Evolutionary conservation across 768 basidiomycete species (phyloP).

Genomic region (Russula sp.): DNA sequence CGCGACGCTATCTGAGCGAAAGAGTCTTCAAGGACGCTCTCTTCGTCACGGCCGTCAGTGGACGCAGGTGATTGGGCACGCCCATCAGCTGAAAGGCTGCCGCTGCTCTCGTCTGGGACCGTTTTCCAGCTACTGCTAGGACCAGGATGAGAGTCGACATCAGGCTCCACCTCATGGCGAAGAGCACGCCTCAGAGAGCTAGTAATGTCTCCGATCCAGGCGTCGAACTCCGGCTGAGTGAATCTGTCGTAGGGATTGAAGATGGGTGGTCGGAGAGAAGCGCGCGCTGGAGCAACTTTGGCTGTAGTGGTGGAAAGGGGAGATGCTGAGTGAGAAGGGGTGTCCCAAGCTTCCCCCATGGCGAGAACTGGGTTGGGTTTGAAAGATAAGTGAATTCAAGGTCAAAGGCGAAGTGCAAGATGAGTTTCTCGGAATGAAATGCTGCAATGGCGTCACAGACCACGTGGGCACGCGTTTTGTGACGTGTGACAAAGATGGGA

Average conservation of each 20-base stretch:
- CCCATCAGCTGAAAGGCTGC: slow-evolving; percentile 19
- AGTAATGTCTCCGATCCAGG: slow-evolving; percentile 63
- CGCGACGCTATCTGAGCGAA: slow-evolving; percentile 50
- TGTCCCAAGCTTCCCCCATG: slow-evolving; percentile 13
- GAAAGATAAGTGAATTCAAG: neutral
- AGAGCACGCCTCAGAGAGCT: slow-evolving; percentile 51
- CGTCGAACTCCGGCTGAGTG: slow-evolving; percentile 59
- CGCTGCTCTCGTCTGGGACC: neutral
- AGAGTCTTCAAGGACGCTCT: slow-evolving; percentile 43
- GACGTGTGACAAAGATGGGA: slow-evolving; percentile 5
- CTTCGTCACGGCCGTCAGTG: slow-evolving; percentile 29
- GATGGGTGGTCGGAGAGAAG: slow-evolving; percentile 43
- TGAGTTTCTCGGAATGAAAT: neutral
- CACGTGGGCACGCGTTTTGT: slow-evolving; percentile 18
- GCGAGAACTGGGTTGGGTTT: neutral
- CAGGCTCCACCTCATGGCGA: slow-evolving; percentile 36
- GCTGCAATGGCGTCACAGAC: slow-evolving; percentile 6
- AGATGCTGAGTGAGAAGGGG: neutral
- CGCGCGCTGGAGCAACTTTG: slow-evolving; percentile 1
- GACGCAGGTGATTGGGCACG: slow-evolving; percentile 23
- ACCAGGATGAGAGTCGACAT: slow-evolving; percentile 14
- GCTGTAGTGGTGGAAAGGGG: slow-evolving; percentile 9
- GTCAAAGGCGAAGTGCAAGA: neutral
- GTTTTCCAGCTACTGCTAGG: slow-evolving; percentile 9
- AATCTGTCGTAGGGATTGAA: slow-evolving; percentile 73